Percentiles rank a stretch among this genome's conserved stretches.
These are phyloP conservation scores for Candida piceae DNA, from an alignment of 805 yeast genomes.

Conservation along the genomic window DNA sequence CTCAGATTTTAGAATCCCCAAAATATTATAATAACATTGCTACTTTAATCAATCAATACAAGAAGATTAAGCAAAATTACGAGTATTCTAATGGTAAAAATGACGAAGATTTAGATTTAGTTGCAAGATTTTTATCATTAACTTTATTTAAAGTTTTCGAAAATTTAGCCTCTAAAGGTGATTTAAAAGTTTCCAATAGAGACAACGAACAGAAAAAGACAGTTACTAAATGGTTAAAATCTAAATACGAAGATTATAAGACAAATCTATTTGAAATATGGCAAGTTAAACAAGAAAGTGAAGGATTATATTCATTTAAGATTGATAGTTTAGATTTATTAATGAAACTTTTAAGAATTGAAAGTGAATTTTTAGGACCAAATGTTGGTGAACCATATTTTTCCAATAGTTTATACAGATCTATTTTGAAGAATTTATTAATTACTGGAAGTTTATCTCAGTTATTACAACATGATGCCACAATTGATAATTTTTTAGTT, in stretches of 20 bases:
- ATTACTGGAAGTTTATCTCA: slow-evolving; percentile 33
- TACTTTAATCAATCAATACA: slow-evolving; percentile 38
- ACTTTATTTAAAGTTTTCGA: slow-evolving; percentile 45
- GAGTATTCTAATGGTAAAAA: slow-evolving; percentile 9
- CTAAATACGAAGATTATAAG: slow-evolving; percentile 53
- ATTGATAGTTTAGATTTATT: slow-evolving; percentile 48
- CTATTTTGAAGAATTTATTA: slow-evolving; percentile 31
- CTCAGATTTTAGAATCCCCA: slow-evolving; percentile 37
- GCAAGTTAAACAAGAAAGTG: slow-evolving; percentile 32
- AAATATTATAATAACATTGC: slow-evolving; percentile 53
- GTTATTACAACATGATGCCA: slow-evolving; percentile 39
- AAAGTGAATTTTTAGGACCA: slow-evolving; percentile 49
- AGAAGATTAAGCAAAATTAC: slow-evolving; percentile 18
- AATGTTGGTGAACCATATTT: slow-evolving; percentile 52
- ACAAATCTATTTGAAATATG: slow-evolving; percentile 38
- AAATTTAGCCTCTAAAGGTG: slow-evolving; percentile 37
- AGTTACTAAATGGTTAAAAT: slow-evolving; percentile 60
- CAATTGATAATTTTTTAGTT: slow-evolving; percentile 34
- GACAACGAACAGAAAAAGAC: slow-evolving; percentile 40
- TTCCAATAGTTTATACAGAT: slow-evolving; percentile 49
- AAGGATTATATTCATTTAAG: slow-evolving; percentile 40
- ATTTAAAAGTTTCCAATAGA: slow-evolving; percentile 31
- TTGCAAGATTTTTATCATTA: slow-evolving; percentile 36
- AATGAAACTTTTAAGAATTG: slow-evolving; percentile 52
- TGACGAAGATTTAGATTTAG: slow-evolving; percentile 18